Evolutionary conservation across 495 filamentous ascomycete genomes (phyloP), one percentile per base, ranked within the genome.

Genomic region (Penicillium ochrochloron): DNA sequence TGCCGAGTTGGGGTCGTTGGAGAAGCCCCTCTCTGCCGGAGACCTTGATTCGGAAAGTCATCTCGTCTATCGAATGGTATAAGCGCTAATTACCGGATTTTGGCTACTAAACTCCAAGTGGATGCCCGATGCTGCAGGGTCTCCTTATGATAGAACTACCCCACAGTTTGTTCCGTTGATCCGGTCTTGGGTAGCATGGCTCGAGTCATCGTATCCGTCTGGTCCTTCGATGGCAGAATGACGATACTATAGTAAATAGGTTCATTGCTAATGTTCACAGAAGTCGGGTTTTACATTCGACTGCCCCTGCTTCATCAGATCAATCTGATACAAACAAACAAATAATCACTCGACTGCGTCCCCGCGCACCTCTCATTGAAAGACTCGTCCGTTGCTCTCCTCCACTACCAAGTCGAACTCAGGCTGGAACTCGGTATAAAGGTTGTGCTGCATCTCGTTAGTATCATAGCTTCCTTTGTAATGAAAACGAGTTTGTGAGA

Each of bases 351-450:
- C 2, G 6, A n/a, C n/a, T 21, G 42, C 39, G 2, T n/a, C 6
- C 42, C 19, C 42, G n/a, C 19, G 23, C 9, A 23, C 10, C 25
- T 15, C 12, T 63, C 66, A 80, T 61, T 75, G 69, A 34, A 82
- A 58, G 33, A 82, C 73, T 17, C 73, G 63, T 51, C 79, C 78
- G 60, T 82, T 79, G 31, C 67, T 77, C 64, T 82, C 79, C 61
- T 80, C 79, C 37, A 82, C 76, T n/a, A 80, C 65, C 61, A 80
- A 63, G 17, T 82, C 78, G 62, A 70, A 82, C 54, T 82, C 79
- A 3, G 79, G 78, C 66, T 82, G 79, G 57, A 82, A 82, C 55
- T 82, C 79, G 5, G 73, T 78, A 56, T 79, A 82, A 23, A 80
- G 75, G 54, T 82, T 78, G 57, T 82, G 78, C 79, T 82, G 31